These are phyloP conservation scores for Cantharellus cinnabarinus DNA, from an alignment of 768 basidiomycete species.

Conservation along the genomic window DNA sequence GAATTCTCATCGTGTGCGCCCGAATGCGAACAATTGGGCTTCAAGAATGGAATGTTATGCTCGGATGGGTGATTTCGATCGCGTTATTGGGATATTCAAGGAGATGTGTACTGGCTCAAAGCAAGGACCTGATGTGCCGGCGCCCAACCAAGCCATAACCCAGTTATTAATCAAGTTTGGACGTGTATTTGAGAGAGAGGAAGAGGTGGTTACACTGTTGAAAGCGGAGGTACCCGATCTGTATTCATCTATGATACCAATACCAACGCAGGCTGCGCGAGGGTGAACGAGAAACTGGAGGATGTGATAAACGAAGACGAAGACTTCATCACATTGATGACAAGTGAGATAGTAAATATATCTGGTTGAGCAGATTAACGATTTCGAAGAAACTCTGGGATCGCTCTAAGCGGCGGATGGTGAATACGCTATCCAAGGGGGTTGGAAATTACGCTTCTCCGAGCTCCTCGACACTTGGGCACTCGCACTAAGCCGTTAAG, in stretches of 20 bases:
- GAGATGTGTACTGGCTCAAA: constrained; percentile 27
- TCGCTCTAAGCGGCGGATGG: too few species aligned
- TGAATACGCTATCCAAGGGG: too few species aligned
- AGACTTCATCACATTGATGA: neutral
- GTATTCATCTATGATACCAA: neutral
- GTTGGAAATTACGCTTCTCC: constrained; percentile 9
- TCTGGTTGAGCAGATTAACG: neutral
- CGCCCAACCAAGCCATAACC: neutral
- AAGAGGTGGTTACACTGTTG: neutral
- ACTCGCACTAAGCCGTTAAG: constrained; percentile 41
- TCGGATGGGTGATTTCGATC: constrained; percentile 39
- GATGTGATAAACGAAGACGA: neutral
- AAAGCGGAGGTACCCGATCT: neutral
- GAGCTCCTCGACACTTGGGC: constrained; percentile 66
- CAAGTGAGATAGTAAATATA: neutral
- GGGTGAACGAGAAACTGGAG: neutral
- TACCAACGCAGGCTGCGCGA: neutral
- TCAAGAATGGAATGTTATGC: constrained; percentile 76
- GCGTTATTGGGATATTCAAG: constrained; percentile 42
- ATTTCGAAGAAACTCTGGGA: neutral
- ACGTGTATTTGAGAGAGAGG: neutral
- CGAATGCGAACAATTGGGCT: constrained; percentile 58
- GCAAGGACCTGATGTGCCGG: neutral
- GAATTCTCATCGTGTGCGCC: constrained; percentile 12
- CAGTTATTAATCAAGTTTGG: neutral